These are phyloP conservation scores for Shiraia sp. DNA, from an alignment of 2,329 filamentous ascomycete genomes.

Conservation along the genomic window DNA sequence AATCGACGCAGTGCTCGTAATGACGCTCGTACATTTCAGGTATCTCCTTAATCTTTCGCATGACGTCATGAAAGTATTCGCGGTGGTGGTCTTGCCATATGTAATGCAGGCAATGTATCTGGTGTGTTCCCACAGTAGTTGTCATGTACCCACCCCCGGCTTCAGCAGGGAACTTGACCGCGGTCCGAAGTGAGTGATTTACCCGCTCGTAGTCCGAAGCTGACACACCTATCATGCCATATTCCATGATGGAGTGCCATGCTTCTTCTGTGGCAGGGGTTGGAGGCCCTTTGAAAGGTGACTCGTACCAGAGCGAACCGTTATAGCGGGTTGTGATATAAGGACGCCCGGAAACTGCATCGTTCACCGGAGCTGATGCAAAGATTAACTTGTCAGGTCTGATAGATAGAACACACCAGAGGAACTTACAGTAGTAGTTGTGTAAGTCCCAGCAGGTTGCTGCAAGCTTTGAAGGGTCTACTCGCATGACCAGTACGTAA, in stretches of 20 bases:
- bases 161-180: slow-evolving; percentile 1
- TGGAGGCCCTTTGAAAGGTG: slow-evolving; percentile 3
- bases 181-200: not conserved
- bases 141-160: slow-evolving; percentile 1
- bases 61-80: not conserved
- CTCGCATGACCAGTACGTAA: not conserved
- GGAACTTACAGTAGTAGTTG: slow-evolving; percentile 1
- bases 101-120: slow-evolving; percentile 3
- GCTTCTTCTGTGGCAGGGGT: not conserved
- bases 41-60: slow-evolving; percentile 1
- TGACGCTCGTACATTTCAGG: slow-evolving; percentile 3
- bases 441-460: not conserved
- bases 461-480: not conserved
- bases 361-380: slow-evolving; percentile 1
- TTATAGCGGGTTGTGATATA: slow-evolving; percentile 3
- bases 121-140: not conserved
- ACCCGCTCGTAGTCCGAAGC: not conserved
- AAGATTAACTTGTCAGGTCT: no score
- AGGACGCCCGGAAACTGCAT: not conserved
- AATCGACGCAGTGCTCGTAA: slow-evolving; percentile 22
- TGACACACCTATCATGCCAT: slow-evolving; percentile 1
- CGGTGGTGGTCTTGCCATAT: slow-evolving; percentile 4
- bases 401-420: not conserved
- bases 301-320: slow-evolving; percentile 1
- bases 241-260: slow-evolving; percentile 2